Evolutionary conservation across 345 rosid species (phyloP), one percentile per base, ranked within the genome.

Genomic region (Anacardium occidentale): DNA sequence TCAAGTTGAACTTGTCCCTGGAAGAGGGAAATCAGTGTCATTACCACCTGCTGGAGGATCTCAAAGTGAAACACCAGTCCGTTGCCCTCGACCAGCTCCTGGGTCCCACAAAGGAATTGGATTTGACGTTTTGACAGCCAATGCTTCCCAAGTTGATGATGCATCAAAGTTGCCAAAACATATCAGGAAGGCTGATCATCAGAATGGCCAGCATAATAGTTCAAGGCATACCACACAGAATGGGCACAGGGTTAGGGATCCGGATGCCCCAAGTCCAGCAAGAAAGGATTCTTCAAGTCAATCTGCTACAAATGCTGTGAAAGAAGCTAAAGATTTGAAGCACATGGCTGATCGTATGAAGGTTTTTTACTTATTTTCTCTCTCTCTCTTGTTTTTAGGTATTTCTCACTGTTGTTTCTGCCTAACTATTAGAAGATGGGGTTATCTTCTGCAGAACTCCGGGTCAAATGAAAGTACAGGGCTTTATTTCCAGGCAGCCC

Each of bases 261-360:
- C 66, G 51, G 84, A 84, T 74, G 90, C 86, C 80, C 85, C 83
- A 63, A 87, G 93, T 82, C 86, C 98, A 72, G 82, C 79, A 69
- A 86, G 82, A 83, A 92, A 83, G 84, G 99, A 92, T 45, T 78
- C 85, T 65, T 81, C 88, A 22, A 74, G 77, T 74, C 98, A 85
- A 72, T 82, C 85, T 62, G 97, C 95, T 64, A 86, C 68, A 22
- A 87, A 80, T 81, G 93, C 89, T 52, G 32, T 96, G 78, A 93
- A 89, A 89, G 99, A 96, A 81, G 99, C 97, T 40, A 93, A 75
- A 87, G 92, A 81, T 86, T 82, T 96, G 56, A 96, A 96, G 83
- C 99, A 96, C 80, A 47, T 81, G 75, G 99, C 97, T 78, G 99
- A 96, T 85, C 99, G 97, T 57, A 75, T 80, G 1, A 93, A 96